Conservation (phyloP, 441 rosid species). For the Gossypium trilobum region DNA sequence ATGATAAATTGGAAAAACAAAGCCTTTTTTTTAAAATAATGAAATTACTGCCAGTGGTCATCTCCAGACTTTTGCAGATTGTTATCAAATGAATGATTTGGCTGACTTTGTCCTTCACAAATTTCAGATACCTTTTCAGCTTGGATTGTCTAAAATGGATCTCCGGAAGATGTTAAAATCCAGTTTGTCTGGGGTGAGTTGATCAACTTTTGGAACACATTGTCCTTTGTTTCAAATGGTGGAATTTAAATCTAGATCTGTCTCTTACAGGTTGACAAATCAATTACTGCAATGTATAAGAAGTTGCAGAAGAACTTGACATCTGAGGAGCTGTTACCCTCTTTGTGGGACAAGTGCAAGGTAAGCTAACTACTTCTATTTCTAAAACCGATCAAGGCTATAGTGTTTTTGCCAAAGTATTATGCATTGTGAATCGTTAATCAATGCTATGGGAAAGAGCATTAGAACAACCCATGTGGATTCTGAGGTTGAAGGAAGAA, state of each 20-base stretch:
- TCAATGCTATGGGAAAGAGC: background rate
- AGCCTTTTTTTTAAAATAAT: background rate
- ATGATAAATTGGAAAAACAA: background rate
- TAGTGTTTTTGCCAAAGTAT: background rate
- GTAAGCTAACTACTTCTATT: slow-evolving; percentile 25
- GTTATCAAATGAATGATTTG: slow-evolving; percentile 12
- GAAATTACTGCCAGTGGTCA: slow-evolving; percentile 4
- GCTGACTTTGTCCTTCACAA: background rate
- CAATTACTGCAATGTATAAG: slow-evolving; percentile 80
- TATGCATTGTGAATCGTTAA: background rate
- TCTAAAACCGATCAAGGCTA: background rate
- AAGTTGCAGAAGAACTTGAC: slow-evolving; percentile 90
- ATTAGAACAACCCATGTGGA: background rate
- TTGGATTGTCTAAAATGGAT: slow-evolving; percentile 87
- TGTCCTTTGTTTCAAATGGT: background rate
- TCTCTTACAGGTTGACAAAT: slow-evolving; percentile 67
- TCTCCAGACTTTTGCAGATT: background rate
- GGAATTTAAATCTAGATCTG: slow-evolving; percentile 4
- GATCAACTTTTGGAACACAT: background rate
- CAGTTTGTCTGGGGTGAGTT: slow-evolving; percentile 82
- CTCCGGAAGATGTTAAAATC: slow-evolving; percentile 87
- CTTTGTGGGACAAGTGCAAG: slow-evolving; percentile 99
- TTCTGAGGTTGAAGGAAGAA: background rate
- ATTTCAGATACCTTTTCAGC: slow-evolving; percentile 88
- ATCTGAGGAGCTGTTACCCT: slow-evolving; percentile 87